Conservation (phyloP, 1,284 basidiomycete genomes). For the Ganoderma leucocontextum region DNA sequence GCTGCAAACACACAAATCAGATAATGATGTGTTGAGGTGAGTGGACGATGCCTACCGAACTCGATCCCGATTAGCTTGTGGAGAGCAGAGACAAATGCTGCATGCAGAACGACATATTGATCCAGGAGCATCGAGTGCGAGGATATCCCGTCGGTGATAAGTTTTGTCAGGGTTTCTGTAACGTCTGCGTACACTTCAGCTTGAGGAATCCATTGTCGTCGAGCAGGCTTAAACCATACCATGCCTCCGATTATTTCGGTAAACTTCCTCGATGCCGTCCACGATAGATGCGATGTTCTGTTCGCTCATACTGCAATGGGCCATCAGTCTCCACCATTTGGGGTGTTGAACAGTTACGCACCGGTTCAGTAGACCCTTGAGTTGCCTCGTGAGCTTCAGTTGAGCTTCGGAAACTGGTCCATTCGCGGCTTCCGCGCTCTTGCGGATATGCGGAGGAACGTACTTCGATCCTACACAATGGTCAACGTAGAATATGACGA, state of each 20-base stretch:
- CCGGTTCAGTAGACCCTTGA: conserved; percentile 92
- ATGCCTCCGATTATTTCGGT: conserved; percentile 82
- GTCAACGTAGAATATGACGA: background rate
- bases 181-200: conserved; percentile 63
- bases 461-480: conserved; percentile 50
- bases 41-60: conserved; percentile 68
- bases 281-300: conserved; percentile 89
- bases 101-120: conserved; percentile 91
- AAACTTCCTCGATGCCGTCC: conserved; percentile 80
- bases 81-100: conserved; percentile 86
- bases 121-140: conserved; percentile 87
- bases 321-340: conserved; percentile 4
- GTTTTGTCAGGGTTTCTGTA: conserved; percentile 78
- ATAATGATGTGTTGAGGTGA: conserved; percentile 23
- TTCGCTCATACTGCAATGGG: conserved; percentile 77
- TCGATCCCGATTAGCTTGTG: conserved; percentile 91
- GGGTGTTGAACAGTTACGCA: conserved; percentile 43
- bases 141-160: conserved; percentile 87
- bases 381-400: conserved; percentile 76
- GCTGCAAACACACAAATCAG: conserved; percentile 50
- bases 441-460: conserved; percentile 71
- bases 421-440: conserved; percentile 41
- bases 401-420: conserved; percentile 58
- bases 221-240: conserved; percentile 54
- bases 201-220: background rate